Base-by-base conservation (phyloP, 2,329 filamentous ascomycete species). In the Venturia nashicola region DNA sequence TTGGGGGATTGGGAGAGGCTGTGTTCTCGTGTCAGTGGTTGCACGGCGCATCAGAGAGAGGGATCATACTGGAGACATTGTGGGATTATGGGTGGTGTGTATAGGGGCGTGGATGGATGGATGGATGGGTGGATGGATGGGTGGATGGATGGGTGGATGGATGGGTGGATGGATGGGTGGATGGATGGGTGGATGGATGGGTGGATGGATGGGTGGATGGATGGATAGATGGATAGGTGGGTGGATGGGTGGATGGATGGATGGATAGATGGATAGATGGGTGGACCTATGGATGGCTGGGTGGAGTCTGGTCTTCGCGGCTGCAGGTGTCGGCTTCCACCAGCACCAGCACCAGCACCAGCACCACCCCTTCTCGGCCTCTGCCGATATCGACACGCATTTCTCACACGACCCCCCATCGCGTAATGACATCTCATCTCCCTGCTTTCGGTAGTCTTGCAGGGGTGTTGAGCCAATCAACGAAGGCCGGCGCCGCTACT, bases 1-100 rank as follows among this genome's bases (percentile, higher is more conserved):
- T 68, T 91, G 83, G 71, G 85, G 86, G 69, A 86, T 82, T 66
- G 89, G 82, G 70, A 96, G 83, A 66, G 91, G 91, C 60, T 48
- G 3, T 51, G 12, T 3, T 51, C 36, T 32, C 9, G 23, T 36
- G 16, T 62, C 11, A 62, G 42, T 46, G 11, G 12, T 5, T 11
- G 48, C 18, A 20, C 7, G 5, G 7, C 34, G 36, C 16, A 14
- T 43, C 2, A 36, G 18, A 46, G 14, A n/a, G 18, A 12, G 5
- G 3, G 8, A 59, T 6, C 48, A 11, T 59, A 63, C 61, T 42
- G 61, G 48, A 55, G 61, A 46, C 61, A 63, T 63, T 14, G 20
- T 44, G 9, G 7, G n/a, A 27, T 8, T 51, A 8, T 39, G 59
- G 2, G 9, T 20, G 5, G 27, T 27, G n/a, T 42, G 57, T 48